phyloP scores from a whole-genome alignment of 495 filamentous ascomycete genomes.

The Aspergillus cavernicola region DNA sequence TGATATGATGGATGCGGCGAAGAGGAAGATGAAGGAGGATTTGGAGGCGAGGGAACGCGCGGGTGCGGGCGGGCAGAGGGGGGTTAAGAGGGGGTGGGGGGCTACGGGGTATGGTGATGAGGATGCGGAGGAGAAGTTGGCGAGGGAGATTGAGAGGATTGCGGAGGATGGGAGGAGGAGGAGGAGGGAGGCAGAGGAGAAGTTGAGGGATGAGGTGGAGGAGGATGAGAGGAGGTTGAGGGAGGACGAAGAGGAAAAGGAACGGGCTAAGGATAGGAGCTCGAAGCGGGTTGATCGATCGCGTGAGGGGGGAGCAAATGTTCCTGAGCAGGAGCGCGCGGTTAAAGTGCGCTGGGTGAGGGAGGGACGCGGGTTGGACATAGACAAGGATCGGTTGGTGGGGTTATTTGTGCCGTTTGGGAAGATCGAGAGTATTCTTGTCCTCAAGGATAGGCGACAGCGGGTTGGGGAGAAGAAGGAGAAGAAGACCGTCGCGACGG shows the following conservation, averaged over 20 bases:
- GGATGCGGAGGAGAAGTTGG: constrained; percentile 54
- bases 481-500: constrained; percentile 51
- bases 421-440: constrained; percentile 49
- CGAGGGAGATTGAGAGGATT: constrained; percentile 57
- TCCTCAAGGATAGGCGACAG: constrained; percentile 54
- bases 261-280: constrained; percentile 28
- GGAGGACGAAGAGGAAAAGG: constrained; percentile 35
- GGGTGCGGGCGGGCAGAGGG: constrained; percentile 30
- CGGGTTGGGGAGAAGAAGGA: constrained; percentile 48
- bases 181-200: constrained; percentile 48
- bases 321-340: constrained; percentile 55
- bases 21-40: constrained; percentile 73
- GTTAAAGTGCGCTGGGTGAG: constrained; percentile 57
- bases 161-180: constrained; percentile 60
- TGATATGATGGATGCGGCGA: constrained; percentile 61
- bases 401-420: constrained; percentile 52
- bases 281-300: constrained; percentile 39
- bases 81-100: constrained; percentile 47
- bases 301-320: constrained; percentile 40
- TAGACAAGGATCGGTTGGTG: constrained; percentile 44
- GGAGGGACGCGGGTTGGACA: constrained; percentile 40
- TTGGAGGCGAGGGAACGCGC: constrained; percentile 60
- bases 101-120: constrained; percentile 37
- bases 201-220: constrained; percentile 45
- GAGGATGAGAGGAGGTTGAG: constrained; percentile 43